Percentiles rank a stretch among this genome's conserved stretches.
Evolutionary conservation across 257 asterid species (phyloP).

Genomic region (Fraxinus quadrangulata): DNA sequence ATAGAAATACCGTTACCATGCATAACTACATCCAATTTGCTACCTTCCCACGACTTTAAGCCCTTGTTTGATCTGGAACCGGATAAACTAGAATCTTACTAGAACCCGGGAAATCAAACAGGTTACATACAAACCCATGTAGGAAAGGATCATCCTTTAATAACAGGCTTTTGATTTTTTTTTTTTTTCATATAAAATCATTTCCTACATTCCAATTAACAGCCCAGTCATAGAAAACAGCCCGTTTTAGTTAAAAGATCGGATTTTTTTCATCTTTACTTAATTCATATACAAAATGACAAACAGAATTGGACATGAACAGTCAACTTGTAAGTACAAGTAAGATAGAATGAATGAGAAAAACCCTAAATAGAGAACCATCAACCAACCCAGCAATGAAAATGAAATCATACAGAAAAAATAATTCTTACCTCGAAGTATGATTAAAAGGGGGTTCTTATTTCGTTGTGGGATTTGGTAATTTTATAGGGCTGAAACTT

Average conservation of each 20-base stretch:
- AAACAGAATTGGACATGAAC: not conserved
- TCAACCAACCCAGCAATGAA: not conserved
- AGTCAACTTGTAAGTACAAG: not conserved
- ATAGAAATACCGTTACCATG: not conserved
- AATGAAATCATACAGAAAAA: not conserved
- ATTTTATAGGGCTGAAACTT: not conserved
- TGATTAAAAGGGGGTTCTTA: not conserved
- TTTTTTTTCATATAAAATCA: not conserved
- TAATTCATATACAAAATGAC: not conserved
- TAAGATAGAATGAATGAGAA: not conserved
- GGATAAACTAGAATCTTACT: not conserved
- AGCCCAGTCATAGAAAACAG: not conserved
- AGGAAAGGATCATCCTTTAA: not conserved
- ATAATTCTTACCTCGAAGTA: not conserved
- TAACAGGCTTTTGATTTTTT: not conserved
- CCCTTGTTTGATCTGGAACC: not conserved
- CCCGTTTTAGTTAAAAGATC: not conserved
- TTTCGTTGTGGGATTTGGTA: not conserved
- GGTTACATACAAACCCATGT: not conserved
- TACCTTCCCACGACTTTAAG: not conserved
- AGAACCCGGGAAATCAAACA: not conserved
- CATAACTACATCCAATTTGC: not conserved
- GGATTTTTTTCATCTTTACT: not conserved
- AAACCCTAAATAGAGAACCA: not conserved
- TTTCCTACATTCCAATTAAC: not conserved